Conservation (phyloP, 192 early-diverging fungal genomes). For the Entomortierella beljakovae region DNA sequence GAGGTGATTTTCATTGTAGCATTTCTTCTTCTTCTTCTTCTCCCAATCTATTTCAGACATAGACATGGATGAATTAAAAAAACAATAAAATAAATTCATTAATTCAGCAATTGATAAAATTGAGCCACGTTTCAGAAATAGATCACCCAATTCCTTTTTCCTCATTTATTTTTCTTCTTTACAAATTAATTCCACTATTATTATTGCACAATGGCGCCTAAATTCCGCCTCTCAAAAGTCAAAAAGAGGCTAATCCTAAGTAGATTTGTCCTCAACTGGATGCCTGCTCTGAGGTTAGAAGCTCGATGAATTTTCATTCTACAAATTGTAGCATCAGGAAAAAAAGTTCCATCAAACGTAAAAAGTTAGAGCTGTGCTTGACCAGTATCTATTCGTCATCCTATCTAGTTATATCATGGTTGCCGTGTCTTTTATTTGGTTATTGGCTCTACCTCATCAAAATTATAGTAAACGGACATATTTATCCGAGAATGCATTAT, state of each 20-base stretch:
- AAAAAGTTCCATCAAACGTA: no score
- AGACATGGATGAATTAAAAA: no score
- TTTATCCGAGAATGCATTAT: slow-evolving; percentile 83
- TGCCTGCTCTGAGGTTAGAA: slow-evolving; percentile 38
- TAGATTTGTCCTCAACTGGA: slow-evolving; percentile 32
- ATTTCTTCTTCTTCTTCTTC: no score
- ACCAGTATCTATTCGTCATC: neutral
- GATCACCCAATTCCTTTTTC: no score
- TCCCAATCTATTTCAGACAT: no score
- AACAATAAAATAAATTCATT: neutral
- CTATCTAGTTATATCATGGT: slow-evolving; percentile 66
- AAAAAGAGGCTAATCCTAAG: slow-evolving; percentile 40
- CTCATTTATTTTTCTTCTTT: no score
- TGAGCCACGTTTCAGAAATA: no score
- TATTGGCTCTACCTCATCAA: slow-evolving; percentile 71
- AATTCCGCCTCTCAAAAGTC: slow-evolving; percentile 38
- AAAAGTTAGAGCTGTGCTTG: neutral
- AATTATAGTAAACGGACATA: slow-evolving; percentile 74
- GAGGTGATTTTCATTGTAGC: no score
- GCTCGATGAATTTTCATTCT: neutral
- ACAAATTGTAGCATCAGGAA: no score
- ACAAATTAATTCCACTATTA: no score
- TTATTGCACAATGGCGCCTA: slow-evolving; percentile 18
- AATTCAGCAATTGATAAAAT: no score
- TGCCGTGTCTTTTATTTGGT: slow-evolving; percentile 69